Conservation (phyloP, 1,284 basidiomycete species). For the Takashimella koratensis region DNA sequence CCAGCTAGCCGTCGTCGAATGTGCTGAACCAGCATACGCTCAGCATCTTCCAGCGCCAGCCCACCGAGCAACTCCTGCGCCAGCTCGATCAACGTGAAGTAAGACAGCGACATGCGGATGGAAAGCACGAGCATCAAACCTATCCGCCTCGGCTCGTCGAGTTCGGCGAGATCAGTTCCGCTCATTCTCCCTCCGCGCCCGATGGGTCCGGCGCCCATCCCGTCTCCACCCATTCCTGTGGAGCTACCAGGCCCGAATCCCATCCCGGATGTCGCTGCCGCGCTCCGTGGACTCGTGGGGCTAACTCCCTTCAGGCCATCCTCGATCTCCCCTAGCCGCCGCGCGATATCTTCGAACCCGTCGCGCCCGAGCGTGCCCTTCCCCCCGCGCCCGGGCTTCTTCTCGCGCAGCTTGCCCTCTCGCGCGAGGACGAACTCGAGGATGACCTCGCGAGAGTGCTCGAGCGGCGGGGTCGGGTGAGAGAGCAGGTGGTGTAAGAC, state of each 20-base stretch:
- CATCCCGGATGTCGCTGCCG: too few relatives aligned
- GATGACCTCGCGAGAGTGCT: slow-evolving; percentile 45
- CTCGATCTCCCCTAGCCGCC: slow-evolving; percentile 39
- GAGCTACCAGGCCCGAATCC: too few relatives aligned
- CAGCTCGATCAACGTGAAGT: slow-evolving; percentile 43
- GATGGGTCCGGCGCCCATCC: neutral
- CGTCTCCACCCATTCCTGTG: neutral
- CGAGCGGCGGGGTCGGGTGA: slow-evolving; percentile 33
- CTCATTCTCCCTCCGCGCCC: neutral
- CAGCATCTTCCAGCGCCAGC: slow-evolving; percentile 38
- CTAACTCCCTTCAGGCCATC: slow-evolving; percentile 26
- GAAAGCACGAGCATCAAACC: slow-evolving; percentile 41
- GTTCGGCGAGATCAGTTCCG: slow-evolving; percentile 7
- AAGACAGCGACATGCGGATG: slow-evolving; percentile 45
- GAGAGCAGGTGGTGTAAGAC: slow-evolving; percentile 37
- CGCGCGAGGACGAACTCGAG: slow-evolving; percentile 43
- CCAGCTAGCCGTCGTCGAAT: slow-evolving; percentile 39
- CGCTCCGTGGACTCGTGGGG: neutral
- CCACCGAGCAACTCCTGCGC: slow-evolving; percentile 32
- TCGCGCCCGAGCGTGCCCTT: slow-evolving; percentile 44
- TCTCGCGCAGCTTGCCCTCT: slow-evolving; percentile 38
- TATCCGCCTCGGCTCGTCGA: slow-evolving; percentile 30
- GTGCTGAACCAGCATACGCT: slow-evolving; percentile 44
- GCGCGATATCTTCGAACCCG: slow-evolving; percentile 41
- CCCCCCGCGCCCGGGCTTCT: slow-evolving; percentile 39